Evolutionary conservation across 495 filamentous ascomycete species (phyloP), one percentile per base, ranked within the genome.

Genomic region (Podospora conica): DNA sequence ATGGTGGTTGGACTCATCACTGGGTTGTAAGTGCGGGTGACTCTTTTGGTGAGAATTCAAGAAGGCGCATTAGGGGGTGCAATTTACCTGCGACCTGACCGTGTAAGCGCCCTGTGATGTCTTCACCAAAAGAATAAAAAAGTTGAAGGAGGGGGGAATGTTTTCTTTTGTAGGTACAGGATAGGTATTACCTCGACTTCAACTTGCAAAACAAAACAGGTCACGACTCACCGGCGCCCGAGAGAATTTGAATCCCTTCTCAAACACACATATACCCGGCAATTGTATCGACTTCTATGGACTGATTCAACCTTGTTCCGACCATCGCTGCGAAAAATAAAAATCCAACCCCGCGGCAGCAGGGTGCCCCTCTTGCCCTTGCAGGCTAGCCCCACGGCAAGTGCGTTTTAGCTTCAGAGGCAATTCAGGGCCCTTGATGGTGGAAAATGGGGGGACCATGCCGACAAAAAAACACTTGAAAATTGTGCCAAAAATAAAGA

Each of bases 331-430:
- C 54, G 22, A 67, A 64, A 65, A 40, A 66, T n/a, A 63, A 66
- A 69, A 66, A 63, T 64, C 69, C 63, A 29, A 56, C 66, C 61
- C 57, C 58, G 53, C 58, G 62, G 61, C 4, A 59, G 25, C 60
- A 22, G 25, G 22, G 29, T 68, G 65, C 73, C 73, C 69, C 71
- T 74, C 73, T 63, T 74, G 72, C 73, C 33, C 1, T 68, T 69
- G 22, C 22, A 31, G 71, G 33, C 66, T 74, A 75, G 74, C 68
- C 8, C n/a, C 15, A 12, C 40, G 9, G 55, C 55, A 31, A 33
- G 15, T 18, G 22, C n/a, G 20, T 21, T 33, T 24, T n/a, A 12
- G 25, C 10, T n/a, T 3, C 24, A 29, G 27, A 59, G n/a, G 21
- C n/a, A 20, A 58, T 59, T 59, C 6, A 3, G 57, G 27, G 3